These are phyloP conservation scores for Cytidiella melzeri DNA, from an alignment of 768 basidiomycete genomes.

Conservation along the genomic window DNA sequence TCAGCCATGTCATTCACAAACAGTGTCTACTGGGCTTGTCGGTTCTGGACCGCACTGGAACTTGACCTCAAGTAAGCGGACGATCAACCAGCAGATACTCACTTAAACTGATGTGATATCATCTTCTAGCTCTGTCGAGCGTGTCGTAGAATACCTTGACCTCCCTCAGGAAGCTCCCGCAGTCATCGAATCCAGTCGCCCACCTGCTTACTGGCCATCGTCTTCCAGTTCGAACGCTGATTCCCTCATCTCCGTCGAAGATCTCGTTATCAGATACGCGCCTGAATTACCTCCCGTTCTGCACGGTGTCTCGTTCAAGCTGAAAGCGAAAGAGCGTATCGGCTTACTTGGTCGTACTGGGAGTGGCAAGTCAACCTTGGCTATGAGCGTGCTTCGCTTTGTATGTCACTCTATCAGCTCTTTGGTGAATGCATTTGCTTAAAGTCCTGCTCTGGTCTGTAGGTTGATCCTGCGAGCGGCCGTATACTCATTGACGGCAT, in stretches of 20 bases:
- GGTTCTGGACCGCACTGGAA: conserved; percentile 52
- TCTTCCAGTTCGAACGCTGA: conserved; percentile 44
- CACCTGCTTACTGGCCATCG: conserved; percentile 93
- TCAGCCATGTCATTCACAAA: conserved; percentile 60
- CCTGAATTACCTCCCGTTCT: conserved; percentile 80
- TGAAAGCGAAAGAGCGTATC: conserved; percentile 68
- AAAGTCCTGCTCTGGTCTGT: not conserved
- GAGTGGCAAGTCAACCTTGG: conserved; percentile 78
- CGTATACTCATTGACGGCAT: conserved; percentile 82
- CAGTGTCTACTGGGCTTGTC: conserved; percentile 46
- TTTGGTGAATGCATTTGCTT: not conserved
- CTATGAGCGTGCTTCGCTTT: conserved; percentile 82
- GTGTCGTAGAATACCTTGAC: conserved; percentile 85
- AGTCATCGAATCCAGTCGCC: conserved; percentile 63
- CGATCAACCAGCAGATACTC: not conserved
- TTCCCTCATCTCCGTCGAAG: conserved; percentile 59
- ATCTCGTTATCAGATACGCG: conserved; percentile 77
- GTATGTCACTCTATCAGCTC: conserved; percentile 31
- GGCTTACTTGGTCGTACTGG: conserved; percentile 81
- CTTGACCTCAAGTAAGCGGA: conserved; percentile 64
- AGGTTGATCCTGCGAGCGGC: conserved; percentile 73
- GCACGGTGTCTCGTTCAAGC: conserved; percentile 64
- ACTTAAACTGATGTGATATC: not conserved
- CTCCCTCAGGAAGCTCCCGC: conserved; percentile 74
- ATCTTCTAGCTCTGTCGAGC: conserved; percentile 69